These are phyloP conservation scores for Phylloporus sp. DNA, from an alignment of 768 basidiomycete species.

Conservation along the genomic window DNA sequence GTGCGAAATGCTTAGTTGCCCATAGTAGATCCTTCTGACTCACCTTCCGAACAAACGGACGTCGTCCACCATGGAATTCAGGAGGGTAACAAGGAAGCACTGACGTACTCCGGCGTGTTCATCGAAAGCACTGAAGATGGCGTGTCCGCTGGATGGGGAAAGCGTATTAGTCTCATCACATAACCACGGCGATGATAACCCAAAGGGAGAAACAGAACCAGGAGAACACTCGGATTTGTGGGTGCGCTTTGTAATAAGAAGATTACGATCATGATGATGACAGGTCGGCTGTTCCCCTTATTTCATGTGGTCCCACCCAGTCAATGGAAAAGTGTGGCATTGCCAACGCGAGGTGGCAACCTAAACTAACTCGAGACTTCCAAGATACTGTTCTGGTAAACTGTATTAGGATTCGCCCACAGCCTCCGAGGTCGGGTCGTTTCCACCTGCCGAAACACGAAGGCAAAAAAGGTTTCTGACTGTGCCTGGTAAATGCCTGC, in stretches of 20 bases:
- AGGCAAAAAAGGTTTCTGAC: no score
- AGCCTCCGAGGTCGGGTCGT: background rate
- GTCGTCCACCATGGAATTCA: constrained; percentile 58
- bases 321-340: no score
- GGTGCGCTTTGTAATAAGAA: no score
- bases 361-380: background rate
- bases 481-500: no score
- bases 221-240: no score
- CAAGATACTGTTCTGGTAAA: background rate
- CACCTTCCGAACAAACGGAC: constrained; percentile 44
- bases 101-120: constrained; percentile 57
- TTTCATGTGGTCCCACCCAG: no score
- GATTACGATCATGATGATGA: no score
- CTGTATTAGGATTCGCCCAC: background rate
- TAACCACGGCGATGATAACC: background rate
- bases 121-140: constrained; percentile 39
- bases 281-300: no score
- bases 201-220: background rate
- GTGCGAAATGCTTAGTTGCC: constrained; percentile 40
- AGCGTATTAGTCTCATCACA: constrained; percentile 7
- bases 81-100: constrained; percentile 49
- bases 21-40: constrained; percentile 43
- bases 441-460: no score
- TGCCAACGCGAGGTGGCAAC: background rate
- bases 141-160: constrained; percentile 34